phyloP scores from a whole-genome alignment of 768 basidiomycete genomes.

The Rhizopogon vulgaris region DNA sequence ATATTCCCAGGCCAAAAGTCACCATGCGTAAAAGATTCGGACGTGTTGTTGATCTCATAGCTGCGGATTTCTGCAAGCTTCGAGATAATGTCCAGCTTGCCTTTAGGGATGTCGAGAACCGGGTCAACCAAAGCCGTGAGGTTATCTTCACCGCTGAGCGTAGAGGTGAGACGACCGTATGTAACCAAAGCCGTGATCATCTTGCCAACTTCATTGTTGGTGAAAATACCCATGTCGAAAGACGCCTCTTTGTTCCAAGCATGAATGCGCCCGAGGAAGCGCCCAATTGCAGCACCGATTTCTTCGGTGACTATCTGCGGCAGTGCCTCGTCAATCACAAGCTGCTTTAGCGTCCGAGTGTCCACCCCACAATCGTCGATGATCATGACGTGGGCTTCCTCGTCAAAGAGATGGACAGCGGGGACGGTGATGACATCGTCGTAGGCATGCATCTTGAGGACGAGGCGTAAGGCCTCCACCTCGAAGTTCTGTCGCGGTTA shows the following conservation, averaged over 20 bases:
- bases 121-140: conserved; percentile 36
- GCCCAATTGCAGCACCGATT: conserved; percentile 49
- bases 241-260: conserved; percentile 32
- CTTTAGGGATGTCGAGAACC: conserved; percentile 31
- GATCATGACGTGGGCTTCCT: conserved; percentile 43
- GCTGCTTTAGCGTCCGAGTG: conserved; percentile 32
- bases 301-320: conserved; percentile 26
- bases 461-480: conserved; percentile 44
- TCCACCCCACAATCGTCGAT: conserved; percentile 55
- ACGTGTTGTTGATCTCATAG: conserved; percentile 24
- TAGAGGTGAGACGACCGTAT: conserved; percentile 41
- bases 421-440: conserved; percentile 42
- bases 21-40: conserved; percentile 35
- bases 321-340: conserved; percentile 30
- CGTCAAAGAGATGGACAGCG: conserved; percentile 43
- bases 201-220: conserved; percentile 35
- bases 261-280: conserved; percentile 51
- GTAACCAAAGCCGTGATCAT: conserved; percentile 32
- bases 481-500: conserved; percentile 37
- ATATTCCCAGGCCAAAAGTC: conserved; percentile 75
- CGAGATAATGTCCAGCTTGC: conserved; percentile 29
- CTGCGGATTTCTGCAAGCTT: conserved; percentile 25
- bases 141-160: conserved; percentile 25
- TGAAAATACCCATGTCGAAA: conserved; percentile 31
- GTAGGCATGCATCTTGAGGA: conserved; percentile 26